Base-by-base conservation (phyloP, 768 basidiomycete genomes). In the Hygrophorus russula region DNA sequence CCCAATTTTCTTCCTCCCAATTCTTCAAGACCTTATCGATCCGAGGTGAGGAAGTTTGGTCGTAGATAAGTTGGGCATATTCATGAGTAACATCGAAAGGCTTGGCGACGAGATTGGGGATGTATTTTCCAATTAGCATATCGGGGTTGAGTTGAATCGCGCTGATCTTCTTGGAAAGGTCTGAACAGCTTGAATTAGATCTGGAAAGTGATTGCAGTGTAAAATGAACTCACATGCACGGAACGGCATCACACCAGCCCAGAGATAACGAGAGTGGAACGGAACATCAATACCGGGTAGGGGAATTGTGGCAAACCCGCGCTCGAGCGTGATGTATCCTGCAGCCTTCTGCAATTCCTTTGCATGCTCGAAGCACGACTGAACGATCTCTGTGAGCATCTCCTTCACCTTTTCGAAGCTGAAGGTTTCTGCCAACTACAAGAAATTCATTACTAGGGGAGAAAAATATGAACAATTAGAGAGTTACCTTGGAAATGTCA, bases 261-360 rank as follows among this genome's bases (percentile, higher is more conserved):
- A 99, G 31, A 99, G 76, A 64, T 98, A 99, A 47, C 93, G 85
- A 3, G 96, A 98, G 62, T 99, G 96, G 87, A 99, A 99, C 3
- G 96, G 96, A 1, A 99, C 96, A 54, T 98, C 96, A 53, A 99
- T 97, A 48, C 94, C 94, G 31, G 93, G 89, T 31, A 94, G 73
- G 33, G 90, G 91, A 46, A 93, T 93, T 14, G 91, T 92, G 0
- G 94, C 94, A 53, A 92, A 96, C 6, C 96, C 96, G 54, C 96
- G 87, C 53, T 99, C 94, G 41, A 99, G 79, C 54, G 83, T 84
- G 66, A 99, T 89, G 52, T 86, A 78, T 6, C 93, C 94, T 46
- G 91, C 84, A 15, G 18, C 49, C 17, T 77, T 73, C 59, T 93
- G 82, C 54, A 84, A 79, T 45, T 83, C 83, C 41, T 78, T 66